Evolutionary conservation across 441 rosid species (phyloP), one percentile per base, ranked within the genome.

Genomic region (Omphalea diandra): DNA sequence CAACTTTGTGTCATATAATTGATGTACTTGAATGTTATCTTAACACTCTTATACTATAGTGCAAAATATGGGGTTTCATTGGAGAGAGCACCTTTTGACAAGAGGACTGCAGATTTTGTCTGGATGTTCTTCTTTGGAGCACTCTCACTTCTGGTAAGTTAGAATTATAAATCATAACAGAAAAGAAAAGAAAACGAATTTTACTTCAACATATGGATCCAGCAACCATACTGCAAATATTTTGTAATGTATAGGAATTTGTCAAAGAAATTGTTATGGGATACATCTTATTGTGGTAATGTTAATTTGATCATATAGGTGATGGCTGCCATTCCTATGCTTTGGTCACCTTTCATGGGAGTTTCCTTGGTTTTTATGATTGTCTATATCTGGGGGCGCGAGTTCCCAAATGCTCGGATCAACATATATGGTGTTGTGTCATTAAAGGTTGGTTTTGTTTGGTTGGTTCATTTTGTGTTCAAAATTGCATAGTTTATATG

Each of bases 51-150:
- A n/a, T n/a, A n/a, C n/a, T n/a, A 35, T 18, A 84, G 90, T 82
- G 90, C 89, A 60, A 83, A 68, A 75, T 86, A 83, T 76, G 89
- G 90, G 32, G 90, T 88, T 44, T 73, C 82, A 27, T 57, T 88
- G 64, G 93, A 88, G 82, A 81, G 80, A 60, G 93, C 85, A 38
- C 83, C 90, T n/a, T 88, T 88, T 60, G 88, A 85, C 78, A 86
- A 85, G 78, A 84, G 93, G 75, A 83, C 86, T 7, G 89, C 93
- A 20, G 93, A 88, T 65, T 86, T 67, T 74, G 78, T 86, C 27
- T 88, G 93, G 90, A 88, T 88, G 93, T 71, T 88, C 63, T 67
- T 88, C 70, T 83, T 82, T 59, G 93, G 90, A 60, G 90, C 90
- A 18, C 20, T 88, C 1, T 81, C 89, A 62, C 87, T 88, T 62